Conservation (phyloP, 495 filamentous ascomycete genomes). For the Annulohypoxylon stygium region DNA sequence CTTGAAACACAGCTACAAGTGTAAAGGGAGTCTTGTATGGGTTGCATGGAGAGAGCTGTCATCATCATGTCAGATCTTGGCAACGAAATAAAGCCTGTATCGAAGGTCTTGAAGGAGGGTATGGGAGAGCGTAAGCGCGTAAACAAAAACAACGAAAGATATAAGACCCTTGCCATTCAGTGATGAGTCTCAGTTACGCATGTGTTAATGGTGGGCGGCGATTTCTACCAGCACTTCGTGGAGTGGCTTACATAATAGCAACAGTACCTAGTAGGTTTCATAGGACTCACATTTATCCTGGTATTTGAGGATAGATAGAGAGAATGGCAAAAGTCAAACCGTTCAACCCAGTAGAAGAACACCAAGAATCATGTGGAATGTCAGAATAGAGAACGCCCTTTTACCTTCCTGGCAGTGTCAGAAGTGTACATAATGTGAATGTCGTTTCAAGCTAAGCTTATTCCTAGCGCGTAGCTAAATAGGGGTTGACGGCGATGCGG, state of each 20-base stretch:
- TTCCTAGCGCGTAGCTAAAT: constrained; percentile 9
- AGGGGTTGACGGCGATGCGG: constrained; percentile 10
- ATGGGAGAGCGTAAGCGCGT: constrained; percentile 2
- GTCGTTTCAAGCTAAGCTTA: constrained; percentile 28
- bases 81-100: not conserved
- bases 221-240: not conserved
- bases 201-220: not conserved
- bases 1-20: constrained; percentile 35
- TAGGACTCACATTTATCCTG: not conserved
- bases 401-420: not conserved
- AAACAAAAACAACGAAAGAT: not conserved
- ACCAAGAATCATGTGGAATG: not conserved
- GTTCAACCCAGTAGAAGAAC: not conserved
- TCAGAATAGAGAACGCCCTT: not conserved
- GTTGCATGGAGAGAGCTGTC: constrained; percentile 10
- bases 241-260: constrained; percentile 5
- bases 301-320: constrained; percentile 4
- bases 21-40: constrained; percentile 35
- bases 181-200: not conserved
- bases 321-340: not conserved
- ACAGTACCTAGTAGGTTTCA: constrained; percentile 11
- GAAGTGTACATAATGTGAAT: constrained; percentile 21
- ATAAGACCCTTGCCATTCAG: constrained; percentile 1
- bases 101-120: constrained; percentile 1
- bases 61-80: constrained; percentile 19